Evolutionary conservation across 441 rosid genomes (phyloP).

Genomic region (Sinapis alba): DNA sequence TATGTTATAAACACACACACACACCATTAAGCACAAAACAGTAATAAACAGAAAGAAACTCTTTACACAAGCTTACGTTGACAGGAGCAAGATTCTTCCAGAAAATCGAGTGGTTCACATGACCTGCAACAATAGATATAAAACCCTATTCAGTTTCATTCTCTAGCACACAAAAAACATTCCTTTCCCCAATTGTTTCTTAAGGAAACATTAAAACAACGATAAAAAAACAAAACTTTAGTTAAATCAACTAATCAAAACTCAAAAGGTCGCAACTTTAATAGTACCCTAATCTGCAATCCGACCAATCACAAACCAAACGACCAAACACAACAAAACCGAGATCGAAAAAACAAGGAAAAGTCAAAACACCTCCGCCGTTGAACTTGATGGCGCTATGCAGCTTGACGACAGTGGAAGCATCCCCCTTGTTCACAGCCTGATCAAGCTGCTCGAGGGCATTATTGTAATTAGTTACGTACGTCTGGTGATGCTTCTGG

Average conservation of each 20-base stretch:
- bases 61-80: slow-evolving; percentile 51
- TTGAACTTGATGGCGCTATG: slow-evolving; percentile 97
- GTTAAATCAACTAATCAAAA: background rate
- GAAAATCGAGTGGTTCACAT: slow-evolving; percentile 90
- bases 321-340: background rate
- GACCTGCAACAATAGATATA: slow-evolving; percentile 54
- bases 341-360: background rate
- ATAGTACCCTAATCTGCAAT: background rate
- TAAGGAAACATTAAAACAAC: background rate
- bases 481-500: slow-evolving; percentile 94
- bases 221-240: background rate
- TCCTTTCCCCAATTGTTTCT: background rate
- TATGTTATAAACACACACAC: background rate
- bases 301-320: background rate
- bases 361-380: slow-evolving; percentile 73
- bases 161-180: background rate
- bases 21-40: background rate
- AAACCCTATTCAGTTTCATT: background rate
- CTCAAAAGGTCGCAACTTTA: background rate
- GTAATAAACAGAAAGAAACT: background rate
- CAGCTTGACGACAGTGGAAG: slow-evolving; percentile 64
- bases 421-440: slow-evolving; percentile 67
- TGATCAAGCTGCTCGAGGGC: slow-evolving; percentile 79
- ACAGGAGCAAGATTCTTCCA: slow-evolving; percentile 89
- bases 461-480: slow-evolving; percentile 86